phyloP scores from a whole-genome alignment of 257 asterid genomes.

The Ballota nigra region DNA sequence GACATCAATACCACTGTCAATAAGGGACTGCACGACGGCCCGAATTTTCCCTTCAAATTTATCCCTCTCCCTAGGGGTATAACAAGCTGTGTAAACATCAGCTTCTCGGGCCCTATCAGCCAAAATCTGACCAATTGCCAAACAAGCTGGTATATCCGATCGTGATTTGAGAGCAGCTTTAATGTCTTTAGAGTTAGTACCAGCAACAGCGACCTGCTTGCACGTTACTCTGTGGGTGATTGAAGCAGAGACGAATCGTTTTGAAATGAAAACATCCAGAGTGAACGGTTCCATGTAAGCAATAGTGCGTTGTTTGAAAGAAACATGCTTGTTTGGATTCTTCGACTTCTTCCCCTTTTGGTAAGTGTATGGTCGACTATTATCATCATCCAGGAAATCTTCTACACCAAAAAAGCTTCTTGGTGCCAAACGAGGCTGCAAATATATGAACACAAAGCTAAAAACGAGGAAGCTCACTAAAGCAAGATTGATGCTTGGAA shows the following conservation, averaged over 20 bases:
- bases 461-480: neutral
- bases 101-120: conserved; percentile 92
- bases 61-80: conserved; percentile 89
- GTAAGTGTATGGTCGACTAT: conserved; percentile 86
- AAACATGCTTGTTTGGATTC: conserved; percentile 67
- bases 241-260: conserved; percentile 90
- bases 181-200: conserved; percentile 91
- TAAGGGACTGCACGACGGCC: conserved; percentile 91
- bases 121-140: conserved; percentile 69
- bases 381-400: conserved; percentile 85
- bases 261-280: conserved; percentile 82
- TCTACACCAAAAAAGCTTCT: conserved; percentile 97
- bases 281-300: conserved; percentile 96
- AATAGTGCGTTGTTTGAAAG: conserved; percentile 85
- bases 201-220: conserved; percentile 97
- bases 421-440: conserved; percentile 62
- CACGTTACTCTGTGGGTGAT: conserved; percentile 90
- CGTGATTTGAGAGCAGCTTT: conserved; percentile 86
- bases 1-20: conserved; percentile 85
- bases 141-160: conserved; percentile 88
- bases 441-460: neutral
- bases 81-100: conserved; percentile 79
- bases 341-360: conserved; percentile 80
- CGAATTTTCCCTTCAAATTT: conserved; percentile 95
- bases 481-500: neutral